phyloP scores from a whole-genome alignment of 106 monocot species.

The Dactylorhiza incarnata region DNA sequence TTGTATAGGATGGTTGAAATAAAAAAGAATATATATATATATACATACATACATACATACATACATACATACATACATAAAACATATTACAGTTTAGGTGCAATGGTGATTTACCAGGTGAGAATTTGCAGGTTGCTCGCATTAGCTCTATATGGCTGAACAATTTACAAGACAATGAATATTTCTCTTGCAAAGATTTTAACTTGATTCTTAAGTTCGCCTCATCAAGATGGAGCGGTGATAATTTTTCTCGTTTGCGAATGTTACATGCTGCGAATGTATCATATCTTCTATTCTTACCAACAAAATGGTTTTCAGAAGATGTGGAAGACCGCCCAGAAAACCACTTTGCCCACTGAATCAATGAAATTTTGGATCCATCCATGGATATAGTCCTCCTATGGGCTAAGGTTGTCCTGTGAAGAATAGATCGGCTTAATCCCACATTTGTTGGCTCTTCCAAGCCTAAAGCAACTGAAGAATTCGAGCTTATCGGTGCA shows the following conservation, averaged over 20 bases:
- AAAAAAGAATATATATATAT: neutral
- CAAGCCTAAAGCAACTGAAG: neutral
- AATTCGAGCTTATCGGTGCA: neutral
- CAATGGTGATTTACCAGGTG: slow-evolving; percentile 37
- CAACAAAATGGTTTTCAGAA: slow-evolving; percentile 25
- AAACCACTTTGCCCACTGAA: slow-evolving; percentile 56
- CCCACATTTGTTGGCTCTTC: slow-evolving; percentile 3
- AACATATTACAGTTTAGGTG: neutral
- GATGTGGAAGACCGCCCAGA: slow-evolving; percentile 28
- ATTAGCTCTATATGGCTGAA: slow-evolving; percentile 60
- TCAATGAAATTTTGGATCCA: slow-evolving; percentile 24
- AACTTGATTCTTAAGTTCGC: slow-evolving; percentile 33
- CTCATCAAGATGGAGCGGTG: slow-evolving; percentile 6
- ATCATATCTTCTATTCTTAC: slow-evolving; percentile 19
- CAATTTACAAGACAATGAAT: slow-evolving; percentile 43
- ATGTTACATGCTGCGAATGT: slow-evolving; percentile 1
- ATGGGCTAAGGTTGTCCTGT: slow-evolving; percentile 21
- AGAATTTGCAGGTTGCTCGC: slow-evolving; percentile 68
- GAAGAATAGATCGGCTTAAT: slow-evolving; percentile 30
- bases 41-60: too few species aligned
- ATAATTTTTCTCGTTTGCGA: slow-evolving; percentile 14
- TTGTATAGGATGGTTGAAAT: neutral
- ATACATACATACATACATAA: too few species aligned
- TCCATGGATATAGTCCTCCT: slow-evolving; percentile 22
- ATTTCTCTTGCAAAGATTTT: slow-evolving; percentile 50